Base-by-base conservation (phyloP, 179 eudicot species). In the Corrigiola litoralis region DNA sequence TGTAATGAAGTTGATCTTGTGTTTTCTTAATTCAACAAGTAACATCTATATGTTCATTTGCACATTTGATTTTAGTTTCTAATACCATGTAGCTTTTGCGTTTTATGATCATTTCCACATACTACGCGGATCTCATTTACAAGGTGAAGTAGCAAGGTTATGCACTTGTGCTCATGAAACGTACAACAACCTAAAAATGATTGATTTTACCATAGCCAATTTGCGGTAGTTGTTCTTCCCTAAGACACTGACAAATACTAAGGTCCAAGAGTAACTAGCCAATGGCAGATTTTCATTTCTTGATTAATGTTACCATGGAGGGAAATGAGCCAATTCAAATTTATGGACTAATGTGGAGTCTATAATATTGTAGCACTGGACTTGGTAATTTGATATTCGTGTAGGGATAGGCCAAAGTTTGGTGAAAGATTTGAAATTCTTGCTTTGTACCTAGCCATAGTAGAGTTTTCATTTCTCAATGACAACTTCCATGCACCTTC, bases 401-500 rank as follows among this genome's bases (percentile, higher is more conserved):
- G 34, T 17, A 28, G 11, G 40, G 36, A 16, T 21, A 7, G 4
- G 36, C 57, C 63, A 63, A 63, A 71, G 36, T 49, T 47, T 71
- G 69, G 69, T 71, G 69, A 46, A 64, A 46, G 20, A 46, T 71
- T 71, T 64, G 69, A 71, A 71, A 63, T 42, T n/a, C 56, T 20
- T 20, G n/a, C 40, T 12, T 12, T 66, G 20, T 53, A 61, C 23
- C 52, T 56, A 52, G 63, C 7, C 48, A 18, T 33, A 4, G 37
- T 16, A 51, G 18, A 21, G 38, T 63, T 55, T 57, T 65, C 13
- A 58, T 48, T 64, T 36, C 59, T 57, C 61, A 65, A 65, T 72
- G 62, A 33, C 38, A 61, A 49, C 72, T 66, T 66, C 76, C 72
- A 66, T 66, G 72, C 72, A 66, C 67, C 56, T 59, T 45, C 56